Conservation (phyloP, 2,329 filamentous ascomycete genomes). For the Basipetospora chlamydospora region DNA sequence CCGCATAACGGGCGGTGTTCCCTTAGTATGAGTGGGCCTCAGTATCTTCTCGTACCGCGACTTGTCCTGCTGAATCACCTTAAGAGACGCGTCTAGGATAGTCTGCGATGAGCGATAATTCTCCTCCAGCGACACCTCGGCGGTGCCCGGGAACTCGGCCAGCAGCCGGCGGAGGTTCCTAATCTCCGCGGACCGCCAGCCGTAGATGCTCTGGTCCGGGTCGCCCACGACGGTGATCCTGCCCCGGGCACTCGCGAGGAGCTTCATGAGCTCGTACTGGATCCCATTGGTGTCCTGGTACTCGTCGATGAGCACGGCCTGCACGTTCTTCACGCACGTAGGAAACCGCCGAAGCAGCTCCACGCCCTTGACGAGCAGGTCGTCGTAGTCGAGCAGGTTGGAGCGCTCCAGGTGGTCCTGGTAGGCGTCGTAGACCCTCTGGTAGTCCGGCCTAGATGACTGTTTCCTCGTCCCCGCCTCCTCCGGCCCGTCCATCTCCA, state of each 20-base stretch:
- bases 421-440: slow-evolving; percentile 59
- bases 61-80: slow-evolving; percentile 82
- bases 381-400: slow-evolving; percentile 87
- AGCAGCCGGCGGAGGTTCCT: slow-evolving; percentile 73
- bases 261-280: slow-evolving; percentile 85
- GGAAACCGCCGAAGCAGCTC: slow-evolving; percentile 62
- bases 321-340: slow-evolving; percentile 73
- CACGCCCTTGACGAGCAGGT: slow-evolving; percentile 71
- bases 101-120: slow-evolving; percentile 87
- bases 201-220: slow-evolving; percentile 95
- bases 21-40: slow-evolving; percentile 64
- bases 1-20: slow-evolving; percentile 67
- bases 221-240: slow-evolving; percentile 93
- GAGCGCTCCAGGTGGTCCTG: slow-evolving; percentile 59
- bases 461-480: slow-evolving; percentile 17
- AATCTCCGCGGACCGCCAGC: slow-evolving; percentile 85
- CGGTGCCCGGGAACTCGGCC: slow-evolving; percentile 58
- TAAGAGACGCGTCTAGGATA: slow-evolving; percentile 66
- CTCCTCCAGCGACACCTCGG: slow-evolving; percentile 75
- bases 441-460: slow-evolving; percentile 42
- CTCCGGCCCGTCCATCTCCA: slow-evolving; percentile 13
- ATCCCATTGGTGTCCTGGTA: slow-evolving; percentile 95
- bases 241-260: slow-evolving; percentile 58
- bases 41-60: slow-evolving; percentile 67
- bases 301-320: slow-evolving; percentile 87